Conservation (phyloP, 176 grass and related monocot species). For the Carex parvula region DNA sequence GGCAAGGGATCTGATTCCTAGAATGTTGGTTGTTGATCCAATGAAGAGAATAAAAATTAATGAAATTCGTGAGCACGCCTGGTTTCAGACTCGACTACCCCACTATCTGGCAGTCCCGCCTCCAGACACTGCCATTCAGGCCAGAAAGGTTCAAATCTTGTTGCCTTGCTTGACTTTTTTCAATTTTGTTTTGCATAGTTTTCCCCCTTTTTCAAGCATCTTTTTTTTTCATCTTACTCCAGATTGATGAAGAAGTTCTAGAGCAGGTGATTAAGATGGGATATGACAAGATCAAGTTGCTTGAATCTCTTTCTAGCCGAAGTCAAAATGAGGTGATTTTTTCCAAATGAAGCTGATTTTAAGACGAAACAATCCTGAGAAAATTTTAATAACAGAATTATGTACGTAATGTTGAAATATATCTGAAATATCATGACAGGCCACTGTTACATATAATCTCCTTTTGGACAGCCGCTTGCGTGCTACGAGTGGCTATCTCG, state of each 20-base stretch:
- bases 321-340: conserved; percentile 78
- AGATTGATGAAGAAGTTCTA: conserved; percentile 96
- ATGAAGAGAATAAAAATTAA: conserved; percentile 91
- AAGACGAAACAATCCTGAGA: conserved; percentile 9
- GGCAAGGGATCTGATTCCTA: conserved; percentile 86
- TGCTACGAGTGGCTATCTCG: conserved; percentile 76
- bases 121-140: conserved; percentile 74
- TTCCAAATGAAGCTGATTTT: background rate
- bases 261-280: conserved; percentile 70
- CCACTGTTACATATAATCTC: conserved; percentile 94
- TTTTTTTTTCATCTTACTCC: conserved; percentile 35
- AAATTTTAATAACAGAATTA: background rate
- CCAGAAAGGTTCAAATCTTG: conserved; percentile 58
- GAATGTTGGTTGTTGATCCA: conserved; percentile 93
- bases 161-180: conserved; percentile 9
- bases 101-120: conserved; percentile 85
- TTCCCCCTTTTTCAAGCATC: conserved; percentile 1
- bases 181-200: background rate
- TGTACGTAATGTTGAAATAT: conserved; percentile 24
- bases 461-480: conserved; percentile 91
- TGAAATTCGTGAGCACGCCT: conserved; percentile 85
- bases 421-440: conserved; percentile 44
- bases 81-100: conserved; percentile 74
- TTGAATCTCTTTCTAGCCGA: conserved; percentile 71
- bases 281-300: conserved; percentile 73